Conservation (phyloP, 2,329 filamentous ascomycete genomes). For the Trichoderma sp. region DNA sequence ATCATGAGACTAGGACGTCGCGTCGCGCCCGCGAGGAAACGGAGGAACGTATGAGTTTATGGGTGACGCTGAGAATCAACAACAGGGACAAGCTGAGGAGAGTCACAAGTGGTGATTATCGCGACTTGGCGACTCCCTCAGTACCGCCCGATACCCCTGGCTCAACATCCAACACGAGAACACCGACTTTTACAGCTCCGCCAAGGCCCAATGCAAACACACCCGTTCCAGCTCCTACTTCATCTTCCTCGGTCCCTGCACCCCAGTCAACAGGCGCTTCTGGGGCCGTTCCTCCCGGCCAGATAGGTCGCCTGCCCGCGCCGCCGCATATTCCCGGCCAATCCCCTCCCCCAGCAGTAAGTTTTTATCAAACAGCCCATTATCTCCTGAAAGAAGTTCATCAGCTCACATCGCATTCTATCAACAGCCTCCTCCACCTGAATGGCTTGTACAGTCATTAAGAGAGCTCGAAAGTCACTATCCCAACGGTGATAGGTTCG, state of each 20-base stretch:
- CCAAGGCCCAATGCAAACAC: conserved; percentile 42
- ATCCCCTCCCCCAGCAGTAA: conserved; percentile 61
- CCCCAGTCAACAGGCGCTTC: conserved; percentile 40
- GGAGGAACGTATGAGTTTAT: conserved; percentile 67
- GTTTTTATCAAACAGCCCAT: conserved; percentile 34
- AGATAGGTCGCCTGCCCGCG: conserved; percentile 69
- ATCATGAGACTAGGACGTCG: conserved; percentile 72
- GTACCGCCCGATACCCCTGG: conserved; percentile 39
- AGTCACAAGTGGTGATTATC: conserved; percentile 57
- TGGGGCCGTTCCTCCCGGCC: conserved; percentile 50
- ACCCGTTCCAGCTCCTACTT: conserved; percentile 39
- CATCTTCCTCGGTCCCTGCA: conserved; percentile 30
- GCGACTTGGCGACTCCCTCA: conserved; percentile 42
- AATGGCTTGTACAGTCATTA: conserved; percentile 80
- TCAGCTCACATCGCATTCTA: conserved; percentile 27
- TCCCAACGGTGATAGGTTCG: conserved; percentile 75
- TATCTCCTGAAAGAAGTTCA: background rate
- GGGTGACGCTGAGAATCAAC: conserved; percentile 74
- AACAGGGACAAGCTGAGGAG: conserved; percentile 70
- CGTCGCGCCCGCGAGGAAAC: conserved; percentile 74
- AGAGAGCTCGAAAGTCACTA: conserved; percentile 69
- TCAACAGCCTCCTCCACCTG: conserved; percentile 75
- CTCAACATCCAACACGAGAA: conserved; percentile 35
- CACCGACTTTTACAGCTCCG: conserved; percentile 36
- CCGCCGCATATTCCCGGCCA: conserved; percentile 61